These are phyloP conservation scores for Umbellularia californica DNA, from an alignment of 164 flowering plant genomes.

Conservation along the genomic window DNA sequence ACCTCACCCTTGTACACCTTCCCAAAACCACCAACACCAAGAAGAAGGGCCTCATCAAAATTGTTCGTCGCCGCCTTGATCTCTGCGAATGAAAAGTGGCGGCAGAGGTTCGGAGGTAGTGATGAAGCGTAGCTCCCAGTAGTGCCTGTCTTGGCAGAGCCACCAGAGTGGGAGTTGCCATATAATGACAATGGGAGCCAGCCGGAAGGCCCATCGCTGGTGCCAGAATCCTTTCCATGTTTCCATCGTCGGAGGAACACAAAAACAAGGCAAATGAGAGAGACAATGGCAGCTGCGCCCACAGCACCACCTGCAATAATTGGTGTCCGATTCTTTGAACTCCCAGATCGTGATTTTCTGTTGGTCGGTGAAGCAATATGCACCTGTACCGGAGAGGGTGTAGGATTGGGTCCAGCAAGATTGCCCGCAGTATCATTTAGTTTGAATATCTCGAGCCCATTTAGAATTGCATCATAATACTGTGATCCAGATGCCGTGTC, in stretches of 20 bases:
- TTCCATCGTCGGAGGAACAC: slow-evolving; percentile 16
- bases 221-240: slow-evolving; percentile 21
- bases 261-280: slow-evolving; percentile 18
- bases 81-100: slow-evolving; percentile 45
- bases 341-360: slow-evolving; percentile 5
- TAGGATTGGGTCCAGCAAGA: slow-evolving; percentile 65
- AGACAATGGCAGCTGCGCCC: slow-evolving; percentile 20
- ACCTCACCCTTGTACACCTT: slow-evolving; percentile 49
- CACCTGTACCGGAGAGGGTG: slow-evolving; percentile 21
- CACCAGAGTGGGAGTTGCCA: slow-evolving; percentile 31
- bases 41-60: slow-evolving; percentile 31
- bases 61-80: slow-evolving; percentile 41
- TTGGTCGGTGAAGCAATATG: neutral
- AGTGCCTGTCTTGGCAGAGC: slow-evolving; percentile 34
- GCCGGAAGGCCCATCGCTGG: slow-evolving; percentile 45
- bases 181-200: slow-evolving; percentile 55
- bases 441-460: slow-evolving; percentile 68
- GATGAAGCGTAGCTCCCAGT: slow-evolving; percentile 33
- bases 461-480: slow-evolving; percentile 45
- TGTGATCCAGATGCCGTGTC: slow-evolving; percentile 18
- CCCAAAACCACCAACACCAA: slow-evolving; percentile 51
- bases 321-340: slow-evolving; percentile 15
- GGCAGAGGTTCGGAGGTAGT: slow-evolving; percentile 37
- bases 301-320: slow-evolving; percentile 25
- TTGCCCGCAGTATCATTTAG: slow-evolving; percentile 38